Conservation (phyloP, 139 green algal genomes). For the Chlamydomonas asymmetrica region DNA sequence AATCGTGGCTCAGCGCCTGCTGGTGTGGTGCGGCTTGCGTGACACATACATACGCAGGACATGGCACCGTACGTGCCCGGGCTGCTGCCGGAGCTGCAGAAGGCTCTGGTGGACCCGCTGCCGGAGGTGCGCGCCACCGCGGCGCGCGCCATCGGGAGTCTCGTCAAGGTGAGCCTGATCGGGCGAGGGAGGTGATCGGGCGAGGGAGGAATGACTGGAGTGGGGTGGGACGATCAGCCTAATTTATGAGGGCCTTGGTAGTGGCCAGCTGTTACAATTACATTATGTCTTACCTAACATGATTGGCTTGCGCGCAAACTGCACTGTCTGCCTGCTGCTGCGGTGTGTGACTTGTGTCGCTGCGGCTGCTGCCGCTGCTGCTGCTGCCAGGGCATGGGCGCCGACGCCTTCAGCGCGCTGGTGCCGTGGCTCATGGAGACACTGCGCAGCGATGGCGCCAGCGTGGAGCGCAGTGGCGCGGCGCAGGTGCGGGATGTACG, state of each 20-base stretch:
- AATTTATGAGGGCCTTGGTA: no score
- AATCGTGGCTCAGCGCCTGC: neutral
- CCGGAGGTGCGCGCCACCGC: conserved; percentile 87
- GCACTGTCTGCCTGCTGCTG: no score
- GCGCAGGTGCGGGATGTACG: conserved; percentile 31
- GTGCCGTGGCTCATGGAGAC: conserved; percentile 87
- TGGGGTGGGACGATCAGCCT: no score
- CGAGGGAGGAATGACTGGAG: no score
- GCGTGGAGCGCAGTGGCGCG: conserved; percentile 75
- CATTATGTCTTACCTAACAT: no score
- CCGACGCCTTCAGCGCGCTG: conserved; percentile 66
- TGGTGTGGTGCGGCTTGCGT: neutral
- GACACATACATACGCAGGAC: conserved; percentile 61
- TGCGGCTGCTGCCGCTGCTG: no score
- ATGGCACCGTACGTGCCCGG: conserved; percentile 91
- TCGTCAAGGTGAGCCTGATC: conserved; percentile 56
- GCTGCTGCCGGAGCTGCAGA: conserved; percentile 92
- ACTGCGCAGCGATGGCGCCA: conserved; percentile 68
- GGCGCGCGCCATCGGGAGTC: conserved; percentile 82
- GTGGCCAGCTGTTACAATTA: no score
- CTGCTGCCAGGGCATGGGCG: conserved; percentile 78
- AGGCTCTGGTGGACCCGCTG: conserved; percentile 89
- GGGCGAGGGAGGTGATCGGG: neutral
- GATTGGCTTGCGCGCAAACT: no score
- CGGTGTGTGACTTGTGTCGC: no score